Evolutionary conservation across 73 alveolate species (phyloP).

Genomic region (Paramecium pentaurelia): DNA sequence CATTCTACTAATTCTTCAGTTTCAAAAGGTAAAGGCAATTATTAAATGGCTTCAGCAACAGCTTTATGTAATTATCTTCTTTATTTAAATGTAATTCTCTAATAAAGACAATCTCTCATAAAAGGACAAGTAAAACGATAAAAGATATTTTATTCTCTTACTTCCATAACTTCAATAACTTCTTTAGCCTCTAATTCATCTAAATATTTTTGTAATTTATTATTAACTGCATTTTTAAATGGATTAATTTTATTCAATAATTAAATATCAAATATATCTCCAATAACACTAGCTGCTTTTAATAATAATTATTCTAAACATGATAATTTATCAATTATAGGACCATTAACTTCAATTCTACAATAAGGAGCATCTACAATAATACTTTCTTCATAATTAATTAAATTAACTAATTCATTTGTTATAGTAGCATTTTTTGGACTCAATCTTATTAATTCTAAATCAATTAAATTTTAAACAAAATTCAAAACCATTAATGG

Average conservation of each 20-base stretch:
- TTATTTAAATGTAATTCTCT: constrained; percentile 37
- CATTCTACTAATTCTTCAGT: constrained; percentile 51
- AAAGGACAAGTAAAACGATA: constrained; percentile 51
- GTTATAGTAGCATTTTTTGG: constrained; percentile 52
- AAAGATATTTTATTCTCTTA: constrained; percentile 37
- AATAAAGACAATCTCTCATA: constrained; percentile 46
- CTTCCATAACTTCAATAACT: constrained; percentile 51
- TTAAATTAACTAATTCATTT: constrained; percentile 27
- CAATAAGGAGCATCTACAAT: constrained; percentile 50
- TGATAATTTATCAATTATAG: constrained; percentile 47
- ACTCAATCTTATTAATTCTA: not conserved
- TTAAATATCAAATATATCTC: constrained; percentile 56
- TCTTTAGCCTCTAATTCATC: constrained; percentile 38
- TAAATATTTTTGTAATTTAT: constrained; percentile 19
- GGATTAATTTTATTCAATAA: constrained; percentile 38
- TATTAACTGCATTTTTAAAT: constrained; percentile 21
- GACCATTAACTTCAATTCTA: constrained; percentile 47
- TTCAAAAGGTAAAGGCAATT: constrained; percentile 14
- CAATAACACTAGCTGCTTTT: constrained; percentile 48
- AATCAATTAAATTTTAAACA: constrained; percentile 14
- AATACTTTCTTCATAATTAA: constrained; percentile 43
- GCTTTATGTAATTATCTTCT: constrained; percentile 56
- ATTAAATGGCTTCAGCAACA: constrained; percentile 52
- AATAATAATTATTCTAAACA: constrained; percentile 45
- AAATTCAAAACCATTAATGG: constrained; percentile 20